Percentiles rank a stretch among this genome's conserved stretches.
Evolutionary conservation across 441 rosid species (phyloP).

Genomic region (Adansonia madagascariensis): DNA sequence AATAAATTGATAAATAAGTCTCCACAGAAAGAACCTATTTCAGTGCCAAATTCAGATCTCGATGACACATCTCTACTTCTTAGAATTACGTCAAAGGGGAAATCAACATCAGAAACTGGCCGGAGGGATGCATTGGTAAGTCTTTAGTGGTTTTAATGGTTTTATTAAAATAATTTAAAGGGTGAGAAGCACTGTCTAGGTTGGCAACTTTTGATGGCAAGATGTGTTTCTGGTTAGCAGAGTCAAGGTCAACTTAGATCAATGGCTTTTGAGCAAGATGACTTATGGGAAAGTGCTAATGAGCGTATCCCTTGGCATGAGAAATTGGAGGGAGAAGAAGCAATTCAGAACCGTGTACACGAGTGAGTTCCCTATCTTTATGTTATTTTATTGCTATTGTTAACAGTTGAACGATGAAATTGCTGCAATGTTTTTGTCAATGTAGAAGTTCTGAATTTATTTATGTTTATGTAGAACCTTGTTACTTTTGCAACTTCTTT

Average conservation of each 20-base stretch:
- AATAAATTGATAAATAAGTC: slow-evolving; percentile 62
- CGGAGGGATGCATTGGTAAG: slow-evolving; percentile 61
- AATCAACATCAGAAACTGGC: slow-evolving; percentile 44
- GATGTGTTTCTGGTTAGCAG: slow-evolving; percentile 47
- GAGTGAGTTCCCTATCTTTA: slow-evolving; percentile 60
- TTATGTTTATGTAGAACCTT: slow-evolving; percentile 13
- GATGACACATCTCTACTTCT: slow-evolving; percentile 55
- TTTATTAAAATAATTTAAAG: not conserved
- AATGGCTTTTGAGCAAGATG: slow-evolving; percentile 93
- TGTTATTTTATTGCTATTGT: slow-evolving; percentile 22
- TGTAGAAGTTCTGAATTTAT: slow-evolving; percentile 1
- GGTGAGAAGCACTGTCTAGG: not conserved
- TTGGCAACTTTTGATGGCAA: slow-evolving; percentile 12
- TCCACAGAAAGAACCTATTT: slow-evolving; percentile 44
- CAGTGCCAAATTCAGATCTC: slow-evolving; percentile 43
- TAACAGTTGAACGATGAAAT: slow-evolving; percentile 9
- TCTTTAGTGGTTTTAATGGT: slow-evolving; percentile 3
- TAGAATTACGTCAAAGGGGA: slow-evolving; percentile 64
- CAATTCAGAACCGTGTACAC: slow-evolving; percentile 89
- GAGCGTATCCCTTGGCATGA: slow-evolving; percentile 98
- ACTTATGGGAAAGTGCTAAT: slow-evolving; percentile 85
- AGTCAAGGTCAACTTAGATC: slow-evolving; percentile 67
- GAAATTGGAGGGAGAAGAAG: slow-evolving; percentile 91
- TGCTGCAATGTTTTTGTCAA: slow-evolving; percentile 6
- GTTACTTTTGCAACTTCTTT: slow-evolving; percentile 10